These are phyloP conservation scores for Amanita rimosa DNA, from an alignment of 768 basidiomycete genomes.

Conservation along the genomic window DNA sequence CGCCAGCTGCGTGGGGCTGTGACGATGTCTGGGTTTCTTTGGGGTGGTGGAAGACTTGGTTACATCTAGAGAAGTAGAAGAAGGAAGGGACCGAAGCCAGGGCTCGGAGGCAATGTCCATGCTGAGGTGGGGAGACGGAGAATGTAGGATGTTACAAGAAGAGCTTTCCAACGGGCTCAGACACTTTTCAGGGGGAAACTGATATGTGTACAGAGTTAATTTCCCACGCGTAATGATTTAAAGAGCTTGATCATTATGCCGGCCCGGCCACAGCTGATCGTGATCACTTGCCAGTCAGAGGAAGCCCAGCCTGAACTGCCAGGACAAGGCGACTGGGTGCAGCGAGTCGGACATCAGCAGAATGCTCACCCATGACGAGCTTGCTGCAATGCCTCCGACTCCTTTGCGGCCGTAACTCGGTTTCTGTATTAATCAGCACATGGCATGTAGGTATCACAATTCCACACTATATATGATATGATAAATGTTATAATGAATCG, in stretches of 20 bases:
- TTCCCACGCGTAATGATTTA: slow-evolving; percentile 6
- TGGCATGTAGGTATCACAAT: neutral
- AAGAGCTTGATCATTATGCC: neutral
- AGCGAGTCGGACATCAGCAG: too few species aligned
- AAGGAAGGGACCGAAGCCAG: slow-evolving; percentile 12
- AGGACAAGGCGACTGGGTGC: too few species aligned
- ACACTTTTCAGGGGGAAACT: slow-evolving; percentile 5
- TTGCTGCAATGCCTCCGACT: neutral
- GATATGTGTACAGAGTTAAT: slow-evolving; percentile 5
- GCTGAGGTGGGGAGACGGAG: slow-evolving; percentile 8
- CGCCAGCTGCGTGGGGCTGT: slow-evolving; percentile 58
- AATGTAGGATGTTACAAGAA: slow-evolving; percentile 11
- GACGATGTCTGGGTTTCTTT: slow-evolving; percentile 76
- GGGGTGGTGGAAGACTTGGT: slow-evolving; percentile 26
- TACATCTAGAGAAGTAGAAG: slow-evolving; percentile 14
- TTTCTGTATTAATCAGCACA: neutral
- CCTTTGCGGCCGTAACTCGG: neutral
- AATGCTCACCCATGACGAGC: too few species aligned
- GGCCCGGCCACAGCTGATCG: neutral
- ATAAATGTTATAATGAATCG: neutral
- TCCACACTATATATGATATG: neutral
- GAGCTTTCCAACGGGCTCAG: slow-evolving; percentile 1
- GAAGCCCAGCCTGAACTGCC: too few species aligned
- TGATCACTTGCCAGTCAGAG: neutral
- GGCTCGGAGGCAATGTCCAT: slow-evolving; percentile 2